Conservation (phyloP, 805 yeast species). For the Candida maris region DNA sequence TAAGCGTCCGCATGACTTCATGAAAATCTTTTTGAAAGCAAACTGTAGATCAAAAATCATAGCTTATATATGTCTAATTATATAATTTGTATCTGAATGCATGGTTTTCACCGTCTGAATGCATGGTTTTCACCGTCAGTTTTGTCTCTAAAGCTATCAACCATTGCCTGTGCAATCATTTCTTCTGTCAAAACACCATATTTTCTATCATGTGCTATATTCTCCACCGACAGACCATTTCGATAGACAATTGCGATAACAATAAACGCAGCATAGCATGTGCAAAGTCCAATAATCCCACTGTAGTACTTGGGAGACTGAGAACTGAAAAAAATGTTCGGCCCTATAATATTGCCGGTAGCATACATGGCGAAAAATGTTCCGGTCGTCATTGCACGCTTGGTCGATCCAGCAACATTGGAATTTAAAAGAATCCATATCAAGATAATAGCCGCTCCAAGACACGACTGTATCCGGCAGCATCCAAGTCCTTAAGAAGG, state of each 20-base stretch:
- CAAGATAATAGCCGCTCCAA: constrained; percentile 11
- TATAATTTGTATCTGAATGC: no score
- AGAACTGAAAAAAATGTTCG: constrained; percentile 51
- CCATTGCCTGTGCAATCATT: constrained; percentile 20
- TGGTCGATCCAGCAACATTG: constrained; percentile 62
- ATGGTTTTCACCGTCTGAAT: no score
- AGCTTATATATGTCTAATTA: no score
- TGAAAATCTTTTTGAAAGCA: no score
- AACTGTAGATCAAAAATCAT: no score
- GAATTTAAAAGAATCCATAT: constrained; percentile 25
- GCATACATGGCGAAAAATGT: constrained; percentile 53
- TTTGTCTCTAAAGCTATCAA: constrained; percentile 52
- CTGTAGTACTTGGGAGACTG: constrained; percentile 51
- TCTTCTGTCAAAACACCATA: constrained; percentile 27
- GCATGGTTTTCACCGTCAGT: constrained; percentile 56
- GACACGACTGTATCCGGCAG: constrained; percentile 9
- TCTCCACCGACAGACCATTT: constrained; percentile 34
- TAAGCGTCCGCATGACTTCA: no score
- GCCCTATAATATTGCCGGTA: constrained; percentile 55
- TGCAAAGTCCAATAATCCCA: constrained; percentile 46
- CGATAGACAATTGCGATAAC: constrained; percentile 13
- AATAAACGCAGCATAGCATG: constrained; percentile 13
- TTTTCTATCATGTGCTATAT: constrained; percentile 40
- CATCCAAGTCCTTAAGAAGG: constrained; percentile 11
- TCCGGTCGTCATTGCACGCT: constrained; percentile 49